phyloP scores from a whole-genome alignment of 495 filamentous ascomycete species.

The Penicillium samsonianum region DNA sequence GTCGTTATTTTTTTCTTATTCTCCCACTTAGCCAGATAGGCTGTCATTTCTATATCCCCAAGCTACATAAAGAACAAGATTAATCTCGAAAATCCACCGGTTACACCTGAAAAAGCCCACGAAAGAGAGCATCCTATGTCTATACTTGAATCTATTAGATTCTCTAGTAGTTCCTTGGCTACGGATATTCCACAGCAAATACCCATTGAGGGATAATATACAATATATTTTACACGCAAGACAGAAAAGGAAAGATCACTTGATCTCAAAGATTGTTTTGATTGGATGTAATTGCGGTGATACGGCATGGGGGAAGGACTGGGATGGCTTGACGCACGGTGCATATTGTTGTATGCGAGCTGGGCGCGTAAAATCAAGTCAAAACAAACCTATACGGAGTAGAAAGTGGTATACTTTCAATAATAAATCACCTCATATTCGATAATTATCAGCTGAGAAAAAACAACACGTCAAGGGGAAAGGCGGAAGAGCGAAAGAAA shows the following conservation, averaged over 20 bases:
- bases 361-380: constrained; percentile 4
- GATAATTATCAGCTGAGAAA: not conserved
- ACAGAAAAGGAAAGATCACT: not conserved
- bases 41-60: not conserved
- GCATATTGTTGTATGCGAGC: not conserved
- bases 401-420: not conserved
- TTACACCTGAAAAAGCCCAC: not conserved
- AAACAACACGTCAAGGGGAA: not conserved
- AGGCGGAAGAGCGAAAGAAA: constrained; percentile 2
- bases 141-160: not conserved
- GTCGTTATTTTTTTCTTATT: not conserved
- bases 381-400: not conserved
- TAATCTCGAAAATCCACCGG: not conserved
- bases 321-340: not conserved
- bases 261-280: not conserved
- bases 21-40: not conserved
- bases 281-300: not conserved
- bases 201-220: not conserved
- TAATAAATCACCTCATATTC: not conserved
- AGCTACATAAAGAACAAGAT: not conserved
- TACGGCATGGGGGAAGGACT: not conserved
- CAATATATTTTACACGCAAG: not conserved
- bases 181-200: not conserved
- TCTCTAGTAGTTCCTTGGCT: not conserved
- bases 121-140: not conserved